Conservation (phyloP, 768 basidiomycete species). For the Amanita fuliginea region DNA sequence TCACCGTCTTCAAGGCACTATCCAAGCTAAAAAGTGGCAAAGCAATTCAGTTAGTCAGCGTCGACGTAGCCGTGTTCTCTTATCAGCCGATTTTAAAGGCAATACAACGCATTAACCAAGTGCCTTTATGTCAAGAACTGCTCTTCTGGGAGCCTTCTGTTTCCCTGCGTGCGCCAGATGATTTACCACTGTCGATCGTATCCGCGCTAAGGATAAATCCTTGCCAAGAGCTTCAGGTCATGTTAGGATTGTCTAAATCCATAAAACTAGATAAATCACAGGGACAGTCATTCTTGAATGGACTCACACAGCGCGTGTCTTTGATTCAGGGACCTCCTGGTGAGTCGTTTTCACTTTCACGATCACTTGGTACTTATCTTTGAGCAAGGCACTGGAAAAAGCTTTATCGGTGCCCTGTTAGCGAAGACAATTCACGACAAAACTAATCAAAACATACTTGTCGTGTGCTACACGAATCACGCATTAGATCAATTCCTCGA, state of each 20-base stretch:
- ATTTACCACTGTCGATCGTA: slow-evolving; percentile 9
- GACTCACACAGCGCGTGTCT: slow-evolving; percentile 44
- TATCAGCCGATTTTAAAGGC: slow-evolving; percentile 53
- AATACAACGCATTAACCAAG: slow-evolving; percentile 31
- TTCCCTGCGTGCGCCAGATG: slow-evolving; percentile 4
- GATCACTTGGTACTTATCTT: background rate
- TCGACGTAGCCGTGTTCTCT: slow-evolving; percentile 51
- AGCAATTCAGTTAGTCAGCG: slow-evolving; percentile 36
- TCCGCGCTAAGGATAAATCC: slow-evolving; percentile 21
- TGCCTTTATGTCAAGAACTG: slow-evolving; percentile 42
- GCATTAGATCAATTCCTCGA: slow-evolving; percentile 63
- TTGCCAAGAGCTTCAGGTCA: slow-evolving; percentile 24
- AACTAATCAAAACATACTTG: slow-evolving; percentile 41
- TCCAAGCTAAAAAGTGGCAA: slow-evolving; percentile 23
- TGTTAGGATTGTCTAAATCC: slow-evolving; percentile 25
- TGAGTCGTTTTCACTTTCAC: slow-evolving; percentile 16
- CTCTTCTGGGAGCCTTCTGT: slow-evolving; percentile 36
- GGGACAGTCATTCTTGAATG: slow-evolving; percentile 31
- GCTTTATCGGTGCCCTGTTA: slow-evolving; percentile 58
- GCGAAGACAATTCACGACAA: slow-evolving; percentile 47
- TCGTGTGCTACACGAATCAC: slow-evolving; percentile 68
- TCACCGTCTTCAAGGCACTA: slow-evolving; percentile 27
- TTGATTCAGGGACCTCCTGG: slow-evolving; percentile 68
- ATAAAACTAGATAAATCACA: slow-evolving; percentile 46
- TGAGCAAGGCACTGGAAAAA: slow-evolving; percentile 57